Evolutionary conservation across 108 stramenopile genomes (phyloP), one percentile per base, ranked within the genome.

Genomic region (Cyclotella cryptica): DNA sequence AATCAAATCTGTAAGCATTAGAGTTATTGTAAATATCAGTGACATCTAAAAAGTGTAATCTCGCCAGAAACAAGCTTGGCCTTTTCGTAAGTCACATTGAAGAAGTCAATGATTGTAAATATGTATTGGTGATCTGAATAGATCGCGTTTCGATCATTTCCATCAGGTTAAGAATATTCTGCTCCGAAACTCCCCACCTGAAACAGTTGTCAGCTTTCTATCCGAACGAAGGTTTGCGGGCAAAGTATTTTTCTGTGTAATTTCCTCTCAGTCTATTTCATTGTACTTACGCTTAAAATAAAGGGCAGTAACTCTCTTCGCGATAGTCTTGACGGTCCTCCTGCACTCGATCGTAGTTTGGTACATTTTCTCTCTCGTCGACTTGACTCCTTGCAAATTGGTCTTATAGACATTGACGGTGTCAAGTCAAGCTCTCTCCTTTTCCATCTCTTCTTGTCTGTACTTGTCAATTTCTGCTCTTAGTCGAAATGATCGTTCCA

Each of bases 271-370:
- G 19, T 81, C 84, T 27, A 85, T 51, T 39, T 91, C 86, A 35
- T 90, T 81, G 52, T 89, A 91, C 59, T 90, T 86, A 10, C 91
- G 74, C 83, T 91, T 93, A 80, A 87, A 89, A 74, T 88, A 93
- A 40, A 93, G 70, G 13, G 70, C 66, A 47, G 65, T 75, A 9
- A 91, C 89, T 74, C 81, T 87, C 45, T 84, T 91, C 45, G 87
- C 86, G 62, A 93, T 87, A 2, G 67, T 70, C 51, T 84, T 83
- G 26, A 90, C 70, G 15, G 88, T 87, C 72, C 66, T 80, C 42
- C 88, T 86, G 45, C 84, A 70, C 54, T 80, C 82, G 19, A 64
- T 77, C 8, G 74, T 69, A 30, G 72, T 68, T 68, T 62, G 46
- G 26, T 72, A 73, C 78, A 89, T 66, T 29, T 78, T 82, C 41